These are phyloP conservation scores for Yamadazyma taylorii DNA, from an alignment of 1,139 yeast genomes.

Conservation along the genomic window DNA sequence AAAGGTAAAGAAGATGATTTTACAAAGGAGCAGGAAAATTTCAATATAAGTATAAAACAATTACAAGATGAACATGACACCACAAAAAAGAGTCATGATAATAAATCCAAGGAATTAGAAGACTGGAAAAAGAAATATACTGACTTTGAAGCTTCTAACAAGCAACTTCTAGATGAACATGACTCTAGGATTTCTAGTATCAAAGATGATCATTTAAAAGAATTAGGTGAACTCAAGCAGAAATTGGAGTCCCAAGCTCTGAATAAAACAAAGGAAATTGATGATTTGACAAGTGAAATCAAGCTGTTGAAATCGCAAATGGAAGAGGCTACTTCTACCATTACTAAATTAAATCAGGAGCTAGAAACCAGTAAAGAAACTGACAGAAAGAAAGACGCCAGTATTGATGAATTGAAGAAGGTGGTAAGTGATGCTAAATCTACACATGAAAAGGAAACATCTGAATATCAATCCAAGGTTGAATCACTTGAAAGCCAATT, in stretches of 20 bases:
- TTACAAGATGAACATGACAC: not conserved
- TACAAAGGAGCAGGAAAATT: constrained; percentile 1
- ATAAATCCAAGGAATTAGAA: constrained; percentile 7
- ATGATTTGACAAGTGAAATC: not conserved
- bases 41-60: not conserved
- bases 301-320: not conserved
- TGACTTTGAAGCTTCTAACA: constrained; percentile 1
- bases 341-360: constrained; percentile 1
- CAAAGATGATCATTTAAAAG: not conserved
- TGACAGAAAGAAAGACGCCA: not conserved
- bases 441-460: not conserved
- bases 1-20: constrained; percentile 4
- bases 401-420: not conserved
- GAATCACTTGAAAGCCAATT: constrained; percentile 10
- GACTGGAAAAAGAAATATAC: constrained; percentile 5
- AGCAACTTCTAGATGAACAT: not conserved
- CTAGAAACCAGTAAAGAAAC: not conserved
- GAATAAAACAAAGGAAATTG: not conserved
- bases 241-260: constrained; percentile 5
- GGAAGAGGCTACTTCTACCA: constrained; percentile 2
- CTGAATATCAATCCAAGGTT: not conserved
- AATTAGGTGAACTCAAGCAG: constrained; percentile 1
- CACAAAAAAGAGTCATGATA: not conserved
- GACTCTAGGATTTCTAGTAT: not conserved
- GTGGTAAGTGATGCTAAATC: not conserved